A percentile compares a stretch with the other conserved stretches of the same genome.
Conservation (phyloP, 176 grass and related monocot species). For the Oropetium thomaeum region DNA sequence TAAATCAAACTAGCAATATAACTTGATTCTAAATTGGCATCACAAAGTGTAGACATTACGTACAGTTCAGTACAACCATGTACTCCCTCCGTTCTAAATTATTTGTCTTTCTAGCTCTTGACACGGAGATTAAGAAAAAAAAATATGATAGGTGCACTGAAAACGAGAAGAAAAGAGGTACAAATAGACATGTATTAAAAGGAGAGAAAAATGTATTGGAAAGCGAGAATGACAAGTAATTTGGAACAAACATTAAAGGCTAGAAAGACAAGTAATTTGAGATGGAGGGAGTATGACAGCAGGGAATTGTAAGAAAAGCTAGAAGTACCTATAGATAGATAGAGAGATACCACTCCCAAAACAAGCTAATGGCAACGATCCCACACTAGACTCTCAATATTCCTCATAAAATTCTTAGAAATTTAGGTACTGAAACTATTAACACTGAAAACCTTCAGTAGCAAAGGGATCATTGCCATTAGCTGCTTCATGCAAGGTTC, state of each 20-base stretch:
- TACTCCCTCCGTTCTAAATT: no score
- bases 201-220: no score
- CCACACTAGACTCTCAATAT: not conserved
- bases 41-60: not conserved
- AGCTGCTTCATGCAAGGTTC: not conserved
- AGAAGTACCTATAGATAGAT: not conserved
- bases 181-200: no score
- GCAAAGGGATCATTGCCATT: no score
- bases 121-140: no score
- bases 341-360: not conserved
- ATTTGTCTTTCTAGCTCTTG: no score
- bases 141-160: no score
- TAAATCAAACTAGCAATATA: not conserved
- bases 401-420: not conserved
- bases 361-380: not conserved
- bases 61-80: not conserved
- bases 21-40: not conserved
- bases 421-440: not conserved
- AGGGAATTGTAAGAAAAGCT: not conserved
- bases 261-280: no score
- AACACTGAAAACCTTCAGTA: not conserved
- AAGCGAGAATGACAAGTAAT: no score
- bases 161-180: no score
- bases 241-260: no score
- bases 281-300: no score